These are phyloP conservation scores for Neoascochyta sp. DNA, from an alignment of 2,329 filamentous ascomycete species.

Conservation along the genomic window DNA sequence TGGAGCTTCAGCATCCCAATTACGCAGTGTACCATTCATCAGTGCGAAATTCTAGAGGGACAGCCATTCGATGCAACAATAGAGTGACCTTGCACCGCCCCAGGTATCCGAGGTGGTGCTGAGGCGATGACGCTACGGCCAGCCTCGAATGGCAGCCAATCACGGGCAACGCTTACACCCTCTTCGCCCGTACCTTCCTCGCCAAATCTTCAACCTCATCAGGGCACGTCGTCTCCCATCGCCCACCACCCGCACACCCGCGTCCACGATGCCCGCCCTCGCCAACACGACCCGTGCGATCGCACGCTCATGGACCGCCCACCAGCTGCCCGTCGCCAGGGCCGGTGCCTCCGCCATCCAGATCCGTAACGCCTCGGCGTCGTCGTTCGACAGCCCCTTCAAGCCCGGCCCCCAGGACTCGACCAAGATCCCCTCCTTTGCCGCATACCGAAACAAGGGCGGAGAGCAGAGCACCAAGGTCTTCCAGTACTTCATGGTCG, in stretches of 20 bases:
- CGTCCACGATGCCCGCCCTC: slow-evolving; percentile 49
- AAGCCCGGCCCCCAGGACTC: slow-evolving; percentile 45
- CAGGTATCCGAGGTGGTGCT: neutral
- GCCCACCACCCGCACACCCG: slow-evolving; percentile 22
- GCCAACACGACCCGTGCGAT: slow-evolving; percentile 46
- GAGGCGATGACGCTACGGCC: slow-evolving; percentile 4
- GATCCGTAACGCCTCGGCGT: slow-evolving; percentile 43
- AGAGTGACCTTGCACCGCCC: no score
- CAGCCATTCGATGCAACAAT: no score
- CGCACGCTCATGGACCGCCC: slow-evolving; percentile 47
- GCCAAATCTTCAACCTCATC: slow-evolving; percentile 26
- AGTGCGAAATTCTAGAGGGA: no score
- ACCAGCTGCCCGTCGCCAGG: slow-evolving; percentile 46
- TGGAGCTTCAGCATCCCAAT: no score
- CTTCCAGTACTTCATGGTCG: slow-evolving; percentile 98
- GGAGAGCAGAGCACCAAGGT: slow-evolving; percentile 72
- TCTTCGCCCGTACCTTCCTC: no score
- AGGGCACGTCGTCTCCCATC: slow-evolving; percentile 13
- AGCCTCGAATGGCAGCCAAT: slow-evolving; percentile 6
- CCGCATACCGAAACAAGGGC: slow-evolving; percentile 74
- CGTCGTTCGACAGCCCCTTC: slow-evolving; percentile 56
- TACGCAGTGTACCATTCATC: no score
- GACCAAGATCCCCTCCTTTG: slow-evolving; percentile 81
- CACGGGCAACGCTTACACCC: slow-evolving; percentile 2
- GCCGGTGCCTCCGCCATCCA: slow-evolving; percentile 45